phyloP scores from a whole-genome alignment of 306 rosid genomes.

The Ziziphus jujuba region DNA sequence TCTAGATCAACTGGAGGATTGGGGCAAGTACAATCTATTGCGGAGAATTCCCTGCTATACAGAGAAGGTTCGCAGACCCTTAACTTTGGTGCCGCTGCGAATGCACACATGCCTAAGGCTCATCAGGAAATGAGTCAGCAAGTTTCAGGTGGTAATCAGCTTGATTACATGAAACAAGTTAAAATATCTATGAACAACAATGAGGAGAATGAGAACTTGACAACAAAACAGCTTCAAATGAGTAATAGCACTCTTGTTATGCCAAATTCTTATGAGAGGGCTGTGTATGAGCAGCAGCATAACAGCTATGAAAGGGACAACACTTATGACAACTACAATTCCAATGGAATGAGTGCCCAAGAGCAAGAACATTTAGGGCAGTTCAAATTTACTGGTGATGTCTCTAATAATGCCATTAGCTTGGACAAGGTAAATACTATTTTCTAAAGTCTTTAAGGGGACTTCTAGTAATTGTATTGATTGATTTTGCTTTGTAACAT shows the following conservation, averaged over 20 bases:
- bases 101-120: conserved; percentile 26
- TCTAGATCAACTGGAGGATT: conserved; percentile 35
- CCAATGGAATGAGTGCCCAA: conserved; percentile 27
- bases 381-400: conserved; percentile 30
- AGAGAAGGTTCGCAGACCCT: conserved; percentile 23
- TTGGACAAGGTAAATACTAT: conserved; percentile 35
- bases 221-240: conserved; percentile 29
- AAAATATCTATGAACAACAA: conserved; percentile 30
- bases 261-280: conserved; percentile 35
- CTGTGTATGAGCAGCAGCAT: conserved; percentile 39
- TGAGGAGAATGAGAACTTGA: conserved; percentile 25
- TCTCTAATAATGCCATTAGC: conserved; percentile 18
- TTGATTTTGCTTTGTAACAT: background rate
- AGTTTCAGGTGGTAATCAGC: conserved; percentile 30
- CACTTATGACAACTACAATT: conserved; percentile 16
- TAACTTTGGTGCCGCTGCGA: conserved; percentile 21
- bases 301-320: conserved; percentile 35
- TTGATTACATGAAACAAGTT: conserved; percentile 33
- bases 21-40: conserved; percentile 22
- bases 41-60: conserved; percentile 13
- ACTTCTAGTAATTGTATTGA: conserved; percentile 4
- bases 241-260: conserved; percentile 30
- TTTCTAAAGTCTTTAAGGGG: background rate
- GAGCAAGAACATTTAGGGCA: conserved; percentile 31
- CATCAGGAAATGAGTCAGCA: conserved; percentile 27